Evolutionary conservation across 75 land plant species (phyloP).

Genomic region (Pinus tabuliformis): DNA sequence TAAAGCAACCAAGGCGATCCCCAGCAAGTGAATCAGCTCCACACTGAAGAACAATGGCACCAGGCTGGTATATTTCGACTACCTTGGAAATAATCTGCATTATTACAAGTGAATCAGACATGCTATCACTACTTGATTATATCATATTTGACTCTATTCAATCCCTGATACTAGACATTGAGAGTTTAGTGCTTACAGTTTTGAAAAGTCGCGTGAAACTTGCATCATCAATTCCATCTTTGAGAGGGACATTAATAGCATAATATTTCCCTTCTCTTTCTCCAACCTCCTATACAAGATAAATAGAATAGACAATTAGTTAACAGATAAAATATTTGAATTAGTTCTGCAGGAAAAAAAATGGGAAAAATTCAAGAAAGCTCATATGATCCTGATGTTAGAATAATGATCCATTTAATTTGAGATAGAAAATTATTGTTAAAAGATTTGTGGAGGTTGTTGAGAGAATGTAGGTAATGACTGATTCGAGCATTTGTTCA

Average conservation of each 20-base stretch:
- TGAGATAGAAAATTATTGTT: too few species aligned
- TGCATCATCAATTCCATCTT: constrained; percentile 96
- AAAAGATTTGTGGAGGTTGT: too few species aligned
- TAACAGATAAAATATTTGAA: neutral
- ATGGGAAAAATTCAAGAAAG: neutral
- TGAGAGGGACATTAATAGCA: constrained; percentile 97
- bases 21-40: constrained; percentile 99
- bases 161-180: neutral
- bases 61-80: constrained; percentile 85
- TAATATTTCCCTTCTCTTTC: constrained; percentile 96
- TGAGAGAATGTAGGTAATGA: too few species aligned
- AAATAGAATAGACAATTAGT: constrained; percentile 1
- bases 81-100: constrained; percentile 88
- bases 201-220: constrained; percentile 86
- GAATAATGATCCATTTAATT: too few species aligned
- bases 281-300: constrained; percentile 79
- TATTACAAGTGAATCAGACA: neutral
- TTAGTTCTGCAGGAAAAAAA: neutral
- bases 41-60: constrained; percentile 97
- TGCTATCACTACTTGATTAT: neutral
- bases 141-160: neutral
- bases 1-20: constrained; percentile 98
- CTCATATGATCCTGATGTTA: neutral
- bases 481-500: too few species aligned
- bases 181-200: constrained; percentile 46